Evolutionary conservation across 805 yeast species (phyloP).

Genomic region (Metschnikowia picachoensis): DNA sequence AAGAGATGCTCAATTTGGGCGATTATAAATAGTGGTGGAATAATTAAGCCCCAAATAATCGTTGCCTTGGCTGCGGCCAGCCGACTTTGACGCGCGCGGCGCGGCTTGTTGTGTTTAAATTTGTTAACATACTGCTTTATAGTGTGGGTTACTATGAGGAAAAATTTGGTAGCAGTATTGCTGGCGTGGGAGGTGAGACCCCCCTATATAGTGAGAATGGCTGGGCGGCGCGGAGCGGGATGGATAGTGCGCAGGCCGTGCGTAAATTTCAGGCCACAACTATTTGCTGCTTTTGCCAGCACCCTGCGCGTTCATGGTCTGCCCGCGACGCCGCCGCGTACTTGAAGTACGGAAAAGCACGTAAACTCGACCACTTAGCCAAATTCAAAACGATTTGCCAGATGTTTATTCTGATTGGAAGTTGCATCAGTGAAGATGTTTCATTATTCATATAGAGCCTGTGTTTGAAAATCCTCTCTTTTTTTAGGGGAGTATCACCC

Average conservation of each 20-base stretch:
- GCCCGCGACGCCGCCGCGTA: too few relatives aligned
- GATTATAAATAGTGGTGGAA: background rate
- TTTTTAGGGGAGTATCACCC: too few relatives aligned
- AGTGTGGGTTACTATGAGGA: slow-evolving; percentile 17
- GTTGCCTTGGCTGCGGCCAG: background rate
- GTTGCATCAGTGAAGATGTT: too few relatives aligned
- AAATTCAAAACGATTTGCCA: too few relatives aligned
- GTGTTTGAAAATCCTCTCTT: too few relatives aligned
- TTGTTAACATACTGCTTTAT: slow-evolving; percentile 18
- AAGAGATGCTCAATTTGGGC: too few relatives aligned
- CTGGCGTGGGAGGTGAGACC: slow-evolving; percentile 18
- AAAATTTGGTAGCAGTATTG: slow-evolving; percentile 17
- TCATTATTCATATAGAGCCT: too few relatives aligned
- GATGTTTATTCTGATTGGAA: too few relatives aligned
- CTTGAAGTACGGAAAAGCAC: too few relatives aligned
- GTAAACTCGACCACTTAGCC: too few relatives aligned
- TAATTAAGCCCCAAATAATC: background rate
- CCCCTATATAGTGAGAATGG: slow-evolving; percentile 20
- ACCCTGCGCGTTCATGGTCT: too few relatives aligned
- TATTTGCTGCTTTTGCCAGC: slow-evolving; percentile 6
- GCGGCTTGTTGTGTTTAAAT: slow-evolving; percentile 7
- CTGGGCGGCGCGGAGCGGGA: slow-evolving; percentile 18
- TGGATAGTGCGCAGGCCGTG: slow-evolving; percentile 16
- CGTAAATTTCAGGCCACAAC: slow-evolving; percentile 16
- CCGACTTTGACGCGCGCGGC: slow-evolving; percentile 13